Percentiles rank a stretch among this genome's conserved stretches.
Conservation (phyloP, 306 rosid genomes). For the Medicago arabica region DNA sequence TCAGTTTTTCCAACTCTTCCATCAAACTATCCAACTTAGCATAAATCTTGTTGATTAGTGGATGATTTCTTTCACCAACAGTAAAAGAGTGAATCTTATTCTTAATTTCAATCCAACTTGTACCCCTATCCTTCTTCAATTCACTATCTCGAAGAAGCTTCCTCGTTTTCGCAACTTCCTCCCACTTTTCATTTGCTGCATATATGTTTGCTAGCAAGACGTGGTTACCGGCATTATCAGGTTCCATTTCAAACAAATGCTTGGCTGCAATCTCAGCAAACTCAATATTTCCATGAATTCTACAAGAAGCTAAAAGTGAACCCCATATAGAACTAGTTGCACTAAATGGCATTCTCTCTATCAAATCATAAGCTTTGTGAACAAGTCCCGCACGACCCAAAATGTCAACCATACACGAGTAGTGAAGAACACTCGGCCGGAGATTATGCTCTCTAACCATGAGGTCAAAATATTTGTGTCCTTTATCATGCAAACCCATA, state of each 20-base stretch:
- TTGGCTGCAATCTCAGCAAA: constrained; percentile 81
- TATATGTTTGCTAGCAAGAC: constrained; percentile 77
- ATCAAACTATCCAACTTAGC: constrained; percentile 63
- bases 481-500: constrained; percentile 76
- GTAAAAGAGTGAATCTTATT: constrained; percentile 72
- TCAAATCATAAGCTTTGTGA: constrained; percentile 61
- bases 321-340: constrained; percentile 89
- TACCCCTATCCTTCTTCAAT: constrained; percentile 75
- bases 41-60: constrained; percentile 61
- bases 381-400: constrained; percentile 75
- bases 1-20: constrained; percentile 63
- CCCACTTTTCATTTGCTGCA: constrained; percentile 79
- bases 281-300: constrained; percentile 62
- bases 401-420: constrained; percentile 81
- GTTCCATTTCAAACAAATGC: constrained; percentile 76
- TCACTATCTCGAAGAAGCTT: constrained; percentile 71
- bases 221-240: constrained; percentile 85
- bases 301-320: constrained; percentile 85
- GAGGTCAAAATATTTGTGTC: constrained; percentile 67
- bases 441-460: constrained; percentile 63
- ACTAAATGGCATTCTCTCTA: constrained; percentile 65
- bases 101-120: constrained; percentile 88
- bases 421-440: constrained; percentile 74
- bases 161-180: constrained; percentile 78
- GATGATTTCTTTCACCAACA: constrained; percentile 79